Evolutionary conservation across 140 eudicot genomes (phyloP).

Genomic region (Ambrosia hybrid): DNA sequence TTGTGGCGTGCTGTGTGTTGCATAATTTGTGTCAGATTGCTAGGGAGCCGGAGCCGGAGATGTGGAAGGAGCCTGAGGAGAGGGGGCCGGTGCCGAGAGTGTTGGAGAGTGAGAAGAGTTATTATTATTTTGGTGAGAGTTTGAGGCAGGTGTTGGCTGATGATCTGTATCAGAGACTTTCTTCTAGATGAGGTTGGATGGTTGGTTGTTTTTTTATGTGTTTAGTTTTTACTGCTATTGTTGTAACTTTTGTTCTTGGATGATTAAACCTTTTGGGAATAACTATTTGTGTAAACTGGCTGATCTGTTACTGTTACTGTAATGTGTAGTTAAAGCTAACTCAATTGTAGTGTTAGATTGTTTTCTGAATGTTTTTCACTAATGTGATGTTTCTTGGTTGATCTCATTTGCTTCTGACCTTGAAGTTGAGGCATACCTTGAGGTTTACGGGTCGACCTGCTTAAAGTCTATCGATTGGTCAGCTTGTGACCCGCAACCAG

Average conservation of each 20-base stretch:
- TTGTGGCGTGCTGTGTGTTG: conserved; percentile 95
- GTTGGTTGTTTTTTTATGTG: conserved; percentile 11
- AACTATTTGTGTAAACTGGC: conserved; percentile 22
- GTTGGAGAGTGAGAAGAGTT: conserved; percentile 80
- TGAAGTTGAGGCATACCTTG: no score
- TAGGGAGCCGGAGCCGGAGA: conserved; percentile 94
- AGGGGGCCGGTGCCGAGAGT: conserved; percentile 66
- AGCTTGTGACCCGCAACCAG: no score
- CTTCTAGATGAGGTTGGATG: conserved; percentile 63
- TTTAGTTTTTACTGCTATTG: conserved; percentile 12
- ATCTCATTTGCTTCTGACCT: not conserved
- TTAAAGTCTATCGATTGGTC: no score
- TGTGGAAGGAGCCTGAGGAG: conserved; percentile 93
- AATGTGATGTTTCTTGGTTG: not conserved
- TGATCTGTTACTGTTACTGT: conserved; percentile 8
- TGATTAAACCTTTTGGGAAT: conserved; percentile 27
- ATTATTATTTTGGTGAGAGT: conserved; percentile 71
- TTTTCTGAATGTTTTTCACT: not conserved
- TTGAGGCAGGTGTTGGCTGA: conserved; percentile 92
- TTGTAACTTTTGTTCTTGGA: conserved; percentile 36
- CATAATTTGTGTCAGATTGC: conserved; percentile 98
- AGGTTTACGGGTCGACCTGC: not conserved
- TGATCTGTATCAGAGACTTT: conserved; percentile 88
- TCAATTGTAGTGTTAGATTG: not conserved
- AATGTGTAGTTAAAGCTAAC: conserved; percentile 32